Percentiles rank a stretch among this genome's conserved stretches.
Evolutionary conservation across 768 basidiomycete species (phyloP).

Genomic region (Panaeolus cyanescens): DNA sequence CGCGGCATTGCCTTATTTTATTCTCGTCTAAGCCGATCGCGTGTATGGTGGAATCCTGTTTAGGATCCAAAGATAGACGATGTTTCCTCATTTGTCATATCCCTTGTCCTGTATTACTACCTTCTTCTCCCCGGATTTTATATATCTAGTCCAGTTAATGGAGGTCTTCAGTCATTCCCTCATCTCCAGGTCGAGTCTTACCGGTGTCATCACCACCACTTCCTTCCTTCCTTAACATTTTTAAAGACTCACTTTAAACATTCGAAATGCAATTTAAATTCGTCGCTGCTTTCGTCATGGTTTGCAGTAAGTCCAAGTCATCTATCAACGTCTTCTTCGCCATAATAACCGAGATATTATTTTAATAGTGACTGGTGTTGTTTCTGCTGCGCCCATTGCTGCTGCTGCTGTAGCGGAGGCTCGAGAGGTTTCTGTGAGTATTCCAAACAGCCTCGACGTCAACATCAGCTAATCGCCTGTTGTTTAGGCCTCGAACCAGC

Average conservation of each 20-base stretch:
- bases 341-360: background rate
- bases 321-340: background rate
- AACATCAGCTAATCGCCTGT: background rate
- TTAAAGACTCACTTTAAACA: slow-evolving; percentile 7
- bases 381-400: slow-evolving; percentile 31
- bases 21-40: too few relatives aligned
- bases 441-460: background rate
- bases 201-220: background rate
- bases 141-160: background rate
- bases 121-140: background rate
- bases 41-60: too few relatives aligned
- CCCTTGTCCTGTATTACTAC: background rate
- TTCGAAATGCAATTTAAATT: slow-evolving; percentile 30
- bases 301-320: slow-evolving; percentile 26
- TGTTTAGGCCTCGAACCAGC: slow-evolving; percentile 11
- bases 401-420: slow-evolving; percentile 20
- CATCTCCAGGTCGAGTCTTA: background rate
- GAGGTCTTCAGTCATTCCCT: background rate
- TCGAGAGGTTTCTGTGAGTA: slow-evolving; percentile 15
- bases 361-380: slow-evolving; percentile 17
- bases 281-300: slow-evolving; percentile 24
- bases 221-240: background rate
- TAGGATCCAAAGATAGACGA: too few relatives aligned
- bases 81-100: slow-evolving; percentile 1
- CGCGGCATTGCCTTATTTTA: too few relatives aligned